Evolutionary conservation across 345 rosid species (phyloP), one percentile per base, ranked within the genome.

Genomic region (Brassica carinata): DNA sequence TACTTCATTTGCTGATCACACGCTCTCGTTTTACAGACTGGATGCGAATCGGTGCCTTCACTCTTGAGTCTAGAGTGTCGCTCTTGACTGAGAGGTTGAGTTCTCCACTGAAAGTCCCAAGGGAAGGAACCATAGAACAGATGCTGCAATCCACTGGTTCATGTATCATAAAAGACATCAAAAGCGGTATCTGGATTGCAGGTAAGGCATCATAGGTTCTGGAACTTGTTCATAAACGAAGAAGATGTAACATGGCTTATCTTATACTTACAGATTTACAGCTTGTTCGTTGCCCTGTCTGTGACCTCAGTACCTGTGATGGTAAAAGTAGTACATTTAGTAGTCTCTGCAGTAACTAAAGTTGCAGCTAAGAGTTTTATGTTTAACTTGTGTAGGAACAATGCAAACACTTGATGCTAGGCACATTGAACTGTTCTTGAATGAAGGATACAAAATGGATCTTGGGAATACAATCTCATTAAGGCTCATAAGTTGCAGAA

Each of bases 31-130:
- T 57, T 82, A 81, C 85, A 96, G 99, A 93, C 72, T 96, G 99
- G 98, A 89, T 93, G 92, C 84, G 97, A 13, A 90, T 96, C 26
- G 98, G 99, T 64, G 98, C 97, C 45, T 96, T 96, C 81, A 83
- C 85, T 59, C 84, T 93, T 51, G 89, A 89, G 58, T 92, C 99
- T 11, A 83, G 77, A 23, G 75, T 63, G 65, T 97, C 91, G 11
- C 84, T 91, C 69, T 76, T 96, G 78, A 57, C 62, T 51, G 58
- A 53, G 58, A 53, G 19, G 5, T 14, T 53, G 18, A 5, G 17
- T 5, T 8, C 19, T 5, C 58, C n/a, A n/a, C 18, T 51, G 18
- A 51, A n/a, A 51, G 58, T 51, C 18, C 58, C 58, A 51, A 51
- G 58, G 58, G 58, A n/a, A 51, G 58, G 58, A n/a, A 51, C 58